Conservation (phyloP, 371 early-diverging fungal genomes). For the Rhizomucor miehei region DNA sequence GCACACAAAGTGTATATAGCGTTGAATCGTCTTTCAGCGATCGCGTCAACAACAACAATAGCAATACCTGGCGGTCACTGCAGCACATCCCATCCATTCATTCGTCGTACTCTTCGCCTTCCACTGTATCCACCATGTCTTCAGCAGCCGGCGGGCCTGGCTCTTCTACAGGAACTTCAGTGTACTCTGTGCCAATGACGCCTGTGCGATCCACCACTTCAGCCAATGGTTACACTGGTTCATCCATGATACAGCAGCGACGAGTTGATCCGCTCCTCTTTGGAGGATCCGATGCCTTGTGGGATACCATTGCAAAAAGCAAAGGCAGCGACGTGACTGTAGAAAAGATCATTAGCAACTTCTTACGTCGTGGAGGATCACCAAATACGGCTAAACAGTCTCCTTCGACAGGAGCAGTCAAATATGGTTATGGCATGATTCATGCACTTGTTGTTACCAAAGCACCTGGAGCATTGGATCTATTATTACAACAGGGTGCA, state of each 20-base stretch:
- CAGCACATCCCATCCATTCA: constrained; percentile 11
- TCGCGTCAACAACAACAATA: constrained; percentile 3
- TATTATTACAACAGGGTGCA: constrained; percentile 42
- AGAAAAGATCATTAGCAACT: constrained; percentile 46
- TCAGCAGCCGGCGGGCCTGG: constrained; percentile 2
- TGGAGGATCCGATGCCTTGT: constrained; percentile 46
- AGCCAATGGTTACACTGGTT: constrained; percentile 16
- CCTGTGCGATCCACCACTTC: constrained; percentile 17
- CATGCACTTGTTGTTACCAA: constrained; percentile 38
- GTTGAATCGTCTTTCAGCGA: constrained; percentile 10
- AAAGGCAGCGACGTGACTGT: constrained; percentile 31
- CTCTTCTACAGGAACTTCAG: constrained; percentile 3
- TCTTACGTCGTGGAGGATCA: constrained; percentile 45
- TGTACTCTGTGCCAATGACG: constrained; percentile 19
- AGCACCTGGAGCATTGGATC: constrained; percentile 22
- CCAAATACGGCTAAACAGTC: constrained; percentile 51
- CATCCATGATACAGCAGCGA: constrained; percentile 32
- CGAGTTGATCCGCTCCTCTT: constrained; percentile 41
- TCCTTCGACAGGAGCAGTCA: constrained; percentile 20
- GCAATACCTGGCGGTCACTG: constrained; percentile 14
- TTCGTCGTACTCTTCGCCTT: constrained; percentile 10
- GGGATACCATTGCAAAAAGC: constrained; percentile 41
- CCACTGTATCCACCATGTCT: constrained; percentile 5
- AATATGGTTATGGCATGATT: constrained; percentile 46
- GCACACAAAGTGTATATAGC: constrained; percentile 17